Evolutionary conservation across 495 filamentous ascomycete genomes (phyloP), one percentile per base, ranked within the genome.

Genomic region (Sporormia fimetaria): DNA sequence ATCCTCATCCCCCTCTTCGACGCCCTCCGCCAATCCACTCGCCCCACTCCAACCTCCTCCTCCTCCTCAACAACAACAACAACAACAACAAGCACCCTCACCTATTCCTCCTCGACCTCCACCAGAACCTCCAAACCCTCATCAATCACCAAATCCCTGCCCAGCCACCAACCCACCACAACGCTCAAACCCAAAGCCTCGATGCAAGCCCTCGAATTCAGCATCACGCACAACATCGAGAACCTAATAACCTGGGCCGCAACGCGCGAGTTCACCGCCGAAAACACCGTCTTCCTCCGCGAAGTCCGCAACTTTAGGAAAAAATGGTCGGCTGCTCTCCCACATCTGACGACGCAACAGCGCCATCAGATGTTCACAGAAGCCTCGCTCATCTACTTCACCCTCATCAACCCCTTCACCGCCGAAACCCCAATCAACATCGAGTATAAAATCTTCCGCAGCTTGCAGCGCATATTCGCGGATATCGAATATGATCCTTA

Each of bases 211-310:
- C 47, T 62, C 20, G 59, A 62, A 21, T 47, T 34, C 21, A 34
- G 25, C 11, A 47, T 62, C 15, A 38, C 42, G 21, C 42, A 51
- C 17, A 57, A 51, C 41, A 52, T 57, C 37, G 51, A 56, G 14
- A 40, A 50, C 5, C 49, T 62, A n/a, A 56, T 62, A 14, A 24
- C 37, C 5, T 62, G 47, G 42, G 49, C 57, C 2, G 57, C 59
- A 3, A 28, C 31, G 1, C 40, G 42, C 5, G 56, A 58, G 25
- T 60, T 62, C 44, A 62, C 59, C 6, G 57, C 57, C 24, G 59
- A 62, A 25, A 62, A 60, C 38, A 55, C 59, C 33, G 40, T 62
- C 34, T 62, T 62, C 40, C 46, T 62, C 15, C 41, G 44, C 16
- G 50, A 55, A 39, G 56, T 60, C 14, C 56, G 54, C 15, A 56